These are phyloP conservation scores for Pythium graminicola DNA, from an alignment of 352 stramenopile species.

Conservation along the genomic window DNA sequence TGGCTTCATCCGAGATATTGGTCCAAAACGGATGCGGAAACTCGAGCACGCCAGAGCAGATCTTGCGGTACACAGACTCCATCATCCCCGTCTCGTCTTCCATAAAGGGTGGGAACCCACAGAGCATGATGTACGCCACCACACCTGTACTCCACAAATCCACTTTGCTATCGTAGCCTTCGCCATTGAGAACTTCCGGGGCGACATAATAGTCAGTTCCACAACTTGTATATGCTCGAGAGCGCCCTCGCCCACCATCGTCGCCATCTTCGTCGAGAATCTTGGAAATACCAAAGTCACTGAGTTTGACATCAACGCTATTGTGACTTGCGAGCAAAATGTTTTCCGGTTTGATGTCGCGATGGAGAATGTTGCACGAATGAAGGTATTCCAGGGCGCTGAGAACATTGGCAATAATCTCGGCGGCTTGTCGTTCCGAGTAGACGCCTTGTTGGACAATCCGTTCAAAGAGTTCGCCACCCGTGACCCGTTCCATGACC, in stretches of 20 bases:
- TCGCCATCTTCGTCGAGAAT: conserved; percentile 74
- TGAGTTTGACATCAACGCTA: conserved; percentile 50
- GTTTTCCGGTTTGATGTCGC: conserved; percentile 82
- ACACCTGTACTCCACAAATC: conserved; percentile 87
- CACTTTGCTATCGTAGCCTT: conserved; percentile 48
- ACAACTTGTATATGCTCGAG: conserved; percentile 48
- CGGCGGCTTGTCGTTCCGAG: conserved; percentile 37
- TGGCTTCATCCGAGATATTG: conserved; percentile 79
- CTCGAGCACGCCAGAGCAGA: conserved; percentile 67
- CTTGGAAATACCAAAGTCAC: conserved; percentile 77
- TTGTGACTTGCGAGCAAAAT: conserved; percentile 41
- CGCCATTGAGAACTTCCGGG: conserved; percentile 50
- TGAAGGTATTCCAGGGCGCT: conserved; percentile 69
- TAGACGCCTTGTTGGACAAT: conserved; percentile 72
- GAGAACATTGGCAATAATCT: conserved; percentile 47
- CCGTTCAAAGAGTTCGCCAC: conserved; percentile 88
- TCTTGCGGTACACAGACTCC: conserved; percentile 82
- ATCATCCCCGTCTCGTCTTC: conserved; percentile 78
- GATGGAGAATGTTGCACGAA: conserved; percentile 62
- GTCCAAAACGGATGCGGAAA: conserved; percentile 82
- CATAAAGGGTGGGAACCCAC: conserved; percentile 85
- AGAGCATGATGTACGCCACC: conserved; percentile 94
- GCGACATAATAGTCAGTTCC: conserved; percentile 65
- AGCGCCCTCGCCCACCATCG: conserved; percentile 39
- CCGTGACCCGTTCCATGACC: conserved; percentile 81